Base-by-base conservation (phyloP, 2,329 filamentous ascomycete species). In the Annulohypoxylon truncatum region DNA sequence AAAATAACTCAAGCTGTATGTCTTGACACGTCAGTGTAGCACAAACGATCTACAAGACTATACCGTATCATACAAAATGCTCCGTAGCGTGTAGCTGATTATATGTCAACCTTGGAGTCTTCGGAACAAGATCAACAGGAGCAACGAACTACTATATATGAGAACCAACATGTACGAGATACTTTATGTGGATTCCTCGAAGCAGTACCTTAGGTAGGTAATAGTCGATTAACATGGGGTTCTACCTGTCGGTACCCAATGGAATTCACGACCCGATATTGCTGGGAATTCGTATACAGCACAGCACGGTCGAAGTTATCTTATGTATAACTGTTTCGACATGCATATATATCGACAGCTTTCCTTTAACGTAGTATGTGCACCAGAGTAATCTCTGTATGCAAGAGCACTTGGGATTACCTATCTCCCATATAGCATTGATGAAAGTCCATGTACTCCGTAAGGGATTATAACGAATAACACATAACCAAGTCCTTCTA, bases 161-260 rank as follows among this genome's bases (percentile, higher is more conserved):
- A 46, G 12, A 22, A 42, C 18, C 15, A 42, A 12, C 13, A 42
- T 42, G 35, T 12, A 10, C n/a, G n/a, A 40, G 6, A 18, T 40
- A 40, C 7, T 8, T 15, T 38, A 38, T 38, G 33, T 15, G 33
- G n/a, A 15, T 18, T 40, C 18, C n/a, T 40, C 15, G 5, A 18
- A 40, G 9, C 35, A 40, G 28, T 57, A 48, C 53, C 33, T n/a
- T 42, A 55, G 51, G 51, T 55, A 47, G 13, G 15, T 50, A 26
- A 22, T 42, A 8, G 38, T 22, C 7, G 38, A 15, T 18, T 24
- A 29, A 40, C 13, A 15, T 18, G n/a, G 20, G 50, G 31, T 40
- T 40, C 50, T 54, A 4, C 38, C 31, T 13, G 42, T 44, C 29
- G 52, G 52, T 55, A 55, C 38, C 52, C 38, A 55, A 46, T 55